Evolutionary conservation across 1,284 basidiomycete species (phyloP), one percentile per base, ranked within the genome.

Genomic region (Tetrapyrgos nigripes): DNA sequence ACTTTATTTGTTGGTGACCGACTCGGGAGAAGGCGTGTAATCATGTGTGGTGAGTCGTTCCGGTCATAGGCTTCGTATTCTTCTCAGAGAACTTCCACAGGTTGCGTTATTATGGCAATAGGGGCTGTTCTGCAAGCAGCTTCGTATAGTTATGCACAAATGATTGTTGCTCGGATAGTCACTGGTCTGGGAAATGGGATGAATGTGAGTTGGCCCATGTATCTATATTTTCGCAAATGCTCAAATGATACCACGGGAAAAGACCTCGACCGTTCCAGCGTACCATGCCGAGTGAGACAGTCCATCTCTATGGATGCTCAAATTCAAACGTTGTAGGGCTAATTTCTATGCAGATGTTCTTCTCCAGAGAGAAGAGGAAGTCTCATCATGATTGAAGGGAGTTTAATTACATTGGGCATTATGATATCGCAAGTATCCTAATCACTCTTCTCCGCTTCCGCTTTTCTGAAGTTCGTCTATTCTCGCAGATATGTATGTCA

Each of bases 151-250:
- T 83, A 87, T 60, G 74, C 81, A 1, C 81, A 86, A 63, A 81
- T 89, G 69, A 78, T 86, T 27, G 81, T 85, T 23, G 86, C 86
- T 10, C 84, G 87, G 23, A 79, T 87, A 40, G 67, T 89, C 48
- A 86, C 85, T 0, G 87, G 87, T 29, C 65, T 91, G 19, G 87
- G 89, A 10, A 91, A 91, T 65, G 89, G 89, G 27, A 69, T 89
- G 50, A 89, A 89, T 65, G 84, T 85, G 54, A 37, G 81, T 68
- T 33, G 17, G n/a, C 46, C 19, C 5, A 29, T 2, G 13, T 35
- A 24, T 24, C 33, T 43, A 21, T 19, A 31, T 17, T 23, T 21
- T 35, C n/a, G n/a, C n/a, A n/a, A n/a, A n/a, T n/a, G n/a, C n/a
- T n/a, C n/a, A n/a, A n/a, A n/a, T n/a, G n/a, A n/a, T n/a, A n/a